These are phyloP conservation scores for Ambrosia trifida DNA, from an alignment of 129 eudicot genomes.

Conservation along the genomic window DNA sequence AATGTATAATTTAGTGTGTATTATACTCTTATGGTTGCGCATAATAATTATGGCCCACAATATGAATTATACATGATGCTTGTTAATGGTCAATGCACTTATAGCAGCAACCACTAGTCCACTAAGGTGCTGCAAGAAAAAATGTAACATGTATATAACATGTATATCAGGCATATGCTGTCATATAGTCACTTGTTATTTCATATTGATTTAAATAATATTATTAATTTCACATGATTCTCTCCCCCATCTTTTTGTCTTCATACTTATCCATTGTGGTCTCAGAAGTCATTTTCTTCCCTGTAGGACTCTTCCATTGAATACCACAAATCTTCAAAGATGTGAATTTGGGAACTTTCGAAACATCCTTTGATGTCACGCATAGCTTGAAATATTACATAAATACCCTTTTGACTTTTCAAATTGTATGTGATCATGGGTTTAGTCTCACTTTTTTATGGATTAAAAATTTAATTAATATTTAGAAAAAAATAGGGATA, in stretches of 20 bases:
- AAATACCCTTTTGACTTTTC: conserved; percentile 31
- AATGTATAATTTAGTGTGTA: not conserved
- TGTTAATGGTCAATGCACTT: conserved; percentile 6
- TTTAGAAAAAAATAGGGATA: not conserved
- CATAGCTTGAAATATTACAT: conserved; percentile 24
- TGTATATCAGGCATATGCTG: conserved; percentile 1
- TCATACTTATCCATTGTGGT: conserved; percentile 44
- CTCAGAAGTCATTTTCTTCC: conserved; percentile 42
- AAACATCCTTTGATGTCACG: conserved; percentile 39
- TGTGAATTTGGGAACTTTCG: conserved; percentile 32
- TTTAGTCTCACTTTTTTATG: conserved; percentile 16
- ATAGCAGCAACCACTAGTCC: not conserved
- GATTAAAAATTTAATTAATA: conserved; percentile 13
- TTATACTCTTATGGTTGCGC: not conserved
- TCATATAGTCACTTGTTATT: conserved; percentile 6
- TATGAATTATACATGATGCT: not conserved
- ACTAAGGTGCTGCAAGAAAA: not conserved
- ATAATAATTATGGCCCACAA: not conserved
- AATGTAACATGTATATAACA: not conserved
- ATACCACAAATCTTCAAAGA: conserved; percentile 45
- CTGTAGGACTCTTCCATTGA: conserved; percentile 36
- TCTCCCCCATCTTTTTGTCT: conserved; percentile 37
- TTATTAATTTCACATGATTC: conserved; percentile 37
- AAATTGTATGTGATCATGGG: conserved; percentile 8
- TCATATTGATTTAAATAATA: not conserved